Evolutionary conservation across 768 basidiomycete species (phyloP).

Genomic region (Naematelia aurantialba): DNA sequence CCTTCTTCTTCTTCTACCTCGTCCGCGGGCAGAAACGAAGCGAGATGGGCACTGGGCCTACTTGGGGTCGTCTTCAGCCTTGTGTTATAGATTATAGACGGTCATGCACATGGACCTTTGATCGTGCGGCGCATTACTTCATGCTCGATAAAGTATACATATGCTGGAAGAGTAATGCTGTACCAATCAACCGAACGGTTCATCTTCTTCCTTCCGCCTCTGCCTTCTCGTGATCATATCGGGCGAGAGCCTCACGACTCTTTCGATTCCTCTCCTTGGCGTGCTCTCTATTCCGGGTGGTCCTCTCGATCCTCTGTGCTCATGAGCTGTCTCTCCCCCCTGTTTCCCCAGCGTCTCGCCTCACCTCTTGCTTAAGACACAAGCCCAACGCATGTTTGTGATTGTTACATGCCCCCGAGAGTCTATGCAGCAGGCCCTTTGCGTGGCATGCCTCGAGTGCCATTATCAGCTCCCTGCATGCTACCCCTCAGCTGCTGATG

Average conservation of each 20-base stretch:
- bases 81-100: not conserved
- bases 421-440: slow-evolving; percentile 28
- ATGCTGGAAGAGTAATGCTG: too few species aligned
- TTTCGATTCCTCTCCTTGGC: slow-evolving; percentile 38
- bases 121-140: too few species aligned
- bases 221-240: not conserved
- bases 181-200: too few species aligned
- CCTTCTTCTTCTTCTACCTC: not conserved
- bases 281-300: slow-evolving; percentile 38
- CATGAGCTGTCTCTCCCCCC: too few species aligned
- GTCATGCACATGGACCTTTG: too few species aligned
- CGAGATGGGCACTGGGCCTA: not conserved
- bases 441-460: slow-evolving; percentile 46
- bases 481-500: slow-evolving; percentile 9
- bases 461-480: slow-evolving; percentile 41
- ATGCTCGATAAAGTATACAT: too few species aligned
- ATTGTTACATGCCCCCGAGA: slow-evolving; percentile 39
- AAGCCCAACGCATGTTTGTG: slow-evolving; percentile 34
- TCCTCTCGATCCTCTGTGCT: slow-evolving; percentile 34
- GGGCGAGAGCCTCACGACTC: slow-evolving; percentile 1
- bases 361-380: slow-evolving; percentile 46
- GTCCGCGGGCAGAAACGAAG: not conserved
- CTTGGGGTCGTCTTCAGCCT: not conserved
- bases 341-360: too few species aligned
- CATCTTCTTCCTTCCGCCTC: not conserved